phyloP scores from a whole-genome alignment of 345 rosid genomes.

The Gossypium turneri region DNA sequence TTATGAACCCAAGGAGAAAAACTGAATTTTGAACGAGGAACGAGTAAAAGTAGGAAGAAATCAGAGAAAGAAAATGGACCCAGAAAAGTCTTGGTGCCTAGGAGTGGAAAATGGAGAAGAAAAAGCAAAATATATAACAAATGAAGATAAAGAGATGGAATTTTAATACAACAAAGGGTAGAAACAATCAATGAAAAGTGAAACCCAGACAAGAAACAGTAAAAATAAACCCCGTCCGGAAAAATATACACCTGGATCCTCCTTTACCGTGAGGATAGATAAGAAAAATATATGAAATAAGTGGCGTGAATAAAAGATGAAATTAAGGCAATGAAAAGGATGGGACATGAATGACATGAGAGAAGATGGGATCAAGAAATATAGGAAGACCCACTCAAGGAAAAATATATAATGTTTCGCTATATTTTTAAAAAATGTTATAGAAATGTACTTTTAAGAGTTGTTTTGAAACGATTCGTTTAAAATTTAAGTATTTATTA shows the following conservation, averaged over 20 bases:
- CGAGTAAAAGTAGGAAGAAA: background rate
- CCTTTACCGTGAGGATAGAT: background rate
- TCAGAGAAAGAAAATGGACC: background rate
- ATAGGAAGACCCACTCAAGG: background rate
- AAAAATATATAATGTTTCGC: too few relatives aligned
- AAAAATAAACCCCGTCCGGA: too few relatives aligned
- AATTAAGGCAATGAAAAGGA: conserved; percentile 17
- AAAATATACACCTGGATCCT: background rate
- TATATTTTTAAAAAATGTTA: too few relatives aligned
- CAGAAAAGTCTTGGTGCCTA: background rate
- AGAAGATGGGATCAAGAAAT: background rate
- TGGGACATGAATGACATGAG: background rate
- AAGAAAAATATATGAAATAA: too few relatives aligned
- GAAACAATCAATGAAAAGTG: background rate
- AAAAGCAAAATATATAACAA: background rate
- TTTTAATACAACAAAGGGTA: background rate
- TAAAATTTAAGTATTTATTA: too few relatives aligned
- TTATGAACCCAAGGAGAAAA: background rate
- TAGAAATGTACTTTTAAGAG: too few relatives aligned
- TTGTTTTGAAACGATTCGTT: too few relatives aligned
- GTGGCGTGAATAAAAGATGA: conserved; percentile 16
- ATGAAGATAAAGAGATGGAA: conserved; percentile 6
- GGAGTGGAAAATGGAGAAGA: background rate
- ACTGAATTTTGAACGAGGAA: background rate
- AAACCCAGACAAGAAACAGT: background rate